Evolutionary conservation across 2,329 filamentous ascomycete genomes (phyloP), one percentile per base, ranked within the genome.

Genomic region (Claviceps digitariae): DNA sequence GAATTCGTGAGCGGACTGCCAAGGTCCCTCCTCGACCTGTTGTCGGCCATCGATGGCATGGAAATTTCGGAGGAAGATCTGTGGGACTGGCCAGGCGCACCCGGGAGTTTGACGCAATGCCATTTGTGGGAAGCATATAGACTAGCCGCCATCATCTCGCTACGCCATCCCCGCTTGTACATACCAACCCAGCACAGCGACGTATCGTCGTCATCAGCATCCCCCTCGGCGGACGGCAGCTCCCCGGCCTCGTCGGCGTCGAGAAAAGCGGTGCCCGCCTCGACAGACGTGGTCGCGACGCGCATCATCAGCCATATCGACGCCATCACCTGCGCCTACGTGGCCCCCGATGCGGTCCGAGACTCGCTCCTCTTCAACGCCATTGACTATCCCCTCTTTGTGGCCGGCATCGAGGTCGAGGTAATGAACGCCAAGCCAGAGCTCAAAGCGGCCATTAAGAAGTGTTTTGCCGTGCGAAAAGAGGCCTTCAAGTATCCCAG

Each of bases 351-450:
- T 21, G 20, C 29, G 6, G 21, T 15, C 21, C 21, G n/a, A 10
- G 43, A 52, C 43, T 52, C 50, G 15, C 50, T 52, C 13, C n/a
- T 52, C 21, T 52, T 52, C 43, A 52, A 52, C 23, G 41, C 50
- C 17, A 52, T 52, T 34, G 50, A 52, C 41, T 52, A 52, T 40
- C 50, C 50, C 17, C 43, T 52, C 12, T 47, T 52, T 6, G 29
- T 47, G 31, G 50, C 50, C 3, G 50, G 50, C 17, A 47, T 52
- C 15, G 41, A 52, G 17, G 29, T 43, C 13, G 50, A 47, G 12
- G 43, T 52, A 8, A 52, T 52, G 50, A 47, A 47, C 13, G 40
- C 4, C 2, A 46, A 20, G 4, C 40, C 50, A 3, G 50, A 47
- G 50, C 50, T 52, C 21, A 52, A 40, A 15, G 50, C 15, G 2